phyloP scores from a whole-genome alignment of 331 rosid species.

The Prunus yedoensis region DNA sequence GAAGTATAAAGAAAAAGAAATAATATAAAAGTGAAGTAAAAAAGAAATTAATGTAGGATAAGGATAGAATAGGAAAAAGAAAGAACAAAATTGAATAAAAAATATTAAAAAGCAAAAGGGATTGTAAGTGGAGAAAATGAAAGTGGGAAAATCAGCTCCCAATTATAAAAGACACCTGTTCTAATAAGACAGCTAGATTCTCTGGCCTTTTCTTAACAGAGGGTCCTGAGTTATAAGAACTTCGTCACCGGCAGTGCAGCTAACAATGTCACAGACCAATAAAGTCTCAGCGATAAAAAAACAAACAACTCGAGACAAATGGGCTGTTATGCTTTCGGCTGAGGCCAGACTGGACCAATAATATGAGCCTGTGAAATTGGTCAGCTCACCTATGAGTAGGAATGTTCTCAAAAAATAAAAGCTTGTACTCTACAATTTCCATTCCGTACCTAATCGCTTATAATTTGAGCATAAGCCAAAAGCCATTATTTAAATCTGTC shows the following conservation, averaged over 20 bases:
- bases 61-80: too few species aligned
- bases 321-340: not conserved
- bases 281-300: not conserved
- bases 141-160: too few species aligned
- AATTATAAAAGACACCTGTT: not conserved
- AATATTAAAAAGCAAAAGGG: too few species aligned
- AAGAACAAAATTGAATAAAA: too few species aligned
- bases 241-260: not conserved
- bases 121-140: too few species aligned
- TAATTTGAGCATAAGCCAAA: conserved; percentile 11
- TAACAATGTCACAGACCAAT: conserved; percentile 6
- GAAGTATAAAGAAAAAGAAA: too few species aligned
- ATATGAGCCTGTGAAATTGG: not conserved
- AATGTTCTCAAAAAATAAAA: not conserved
- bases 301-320: not conserved
- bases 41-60: too few species aligned
- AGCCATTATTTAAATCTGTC: not conserved
- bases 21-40: too few species aligned
- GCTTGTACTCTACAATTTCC: conserved; percentile 9
- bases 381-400: not conserved
- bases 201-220: not conserved
- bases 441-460: conserved; percentile 25
- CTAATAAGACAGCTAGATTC: conserved; percentile 13
- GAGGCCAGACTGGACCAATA: conserved; percentile 7
- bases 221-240: not conserved